A percentile compares a stretch with the other conserved stretches of the same genome.
These are phyloP conservation scores for Rauvolfia tetraphylla DNA, from an alignment of 257 asterid species.

Conservation along the genomic window DNA sequence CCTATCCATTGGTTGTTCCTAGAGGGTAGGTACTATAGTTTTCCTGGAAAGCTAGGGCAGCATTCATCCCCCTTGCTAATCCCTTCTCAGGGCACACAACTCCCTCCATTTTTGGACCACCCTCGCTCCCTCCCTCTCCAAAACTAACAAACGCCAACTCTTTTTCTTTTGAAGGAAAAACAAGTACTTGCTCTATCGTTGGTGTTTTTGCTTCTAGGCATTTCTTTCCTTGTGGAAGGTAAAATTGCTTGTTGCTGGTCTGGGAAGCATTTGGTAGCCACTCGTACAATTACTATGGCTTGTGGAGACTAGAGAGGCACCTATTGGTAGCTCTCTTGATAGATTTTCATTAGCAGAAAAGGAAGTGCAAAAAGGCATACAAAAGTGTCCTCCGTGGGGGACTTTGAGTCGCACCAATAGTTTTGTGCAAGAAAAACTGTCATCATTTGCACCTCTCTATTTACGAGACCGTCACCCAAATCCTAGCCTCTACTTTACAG, in stretches of 20 bases:
- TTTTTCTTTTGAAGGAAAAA: too few relatives aligned
- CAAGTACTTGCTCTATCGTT: too few relatives aligned
- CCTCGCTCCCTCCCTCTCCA: neutral
- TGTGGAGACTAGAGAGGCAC: neutral
- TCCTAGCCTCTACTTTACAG: too few relatives aligned
- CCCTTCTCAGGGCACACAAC: neutral
- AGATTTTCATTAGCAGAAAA: neutral
- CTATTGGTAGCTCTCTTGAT: neutral
- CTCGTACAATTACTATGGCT: slow-evolving; percentile 1
- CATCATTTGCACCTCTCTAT: too few relatives aligned
- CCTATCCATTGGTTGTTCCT: neutral
- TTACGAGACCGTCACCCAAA: too few relatives aligned
- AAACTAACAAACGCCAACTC: neutral
- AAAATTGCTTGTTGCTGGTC: neutral
- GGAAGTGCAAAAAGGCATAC: too few relatives aligned
- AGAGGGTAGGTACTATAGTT: neutral
- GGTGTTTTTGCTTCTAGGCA: neutral
- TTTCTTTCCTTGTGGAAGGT: neutral
- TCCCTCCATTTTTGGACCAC: neutral
- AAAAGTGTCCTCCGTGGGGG: neutral
- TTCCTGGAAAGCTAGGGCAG: neutral
- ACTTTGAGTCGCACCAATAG: too few relatives aligned
- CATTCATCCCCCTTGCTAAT: neutral
- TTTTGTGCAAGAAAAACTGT: too few relatives aligned
- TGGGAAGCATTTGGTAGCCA: neutral